phyloP scores from a whole-genome alignment of 2,329 filamentous ascomycete species.

The Colletotrichum australisinense region DNA sequence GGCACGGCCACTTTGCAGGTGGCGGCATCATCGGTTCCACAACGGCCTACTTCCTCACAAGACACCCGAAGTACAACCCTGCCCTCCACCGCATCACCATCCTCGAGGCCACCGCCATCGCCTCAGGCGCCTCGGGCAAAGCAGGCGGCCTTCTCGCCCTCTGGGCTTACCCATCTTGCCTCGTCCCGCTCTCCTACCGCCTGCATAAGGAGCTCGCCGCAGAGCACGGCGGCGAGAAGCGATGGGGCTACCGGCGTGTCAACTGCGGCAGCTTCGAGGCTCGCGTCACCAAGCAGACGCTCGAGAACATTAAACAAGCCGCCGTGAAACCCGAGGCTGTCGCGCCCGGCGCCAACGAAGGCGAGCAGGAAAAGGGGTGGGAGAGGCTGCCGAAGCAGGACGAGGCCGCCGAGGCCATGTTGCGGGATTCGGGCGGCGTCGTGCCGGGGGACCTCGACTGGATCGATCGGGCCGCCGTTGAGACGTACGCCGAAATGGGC shows the following conservation, averaged over 20 bases:
- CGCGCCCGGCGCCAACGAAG: conserved; percentile 14
- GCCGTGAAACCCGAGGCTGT: conserved; percentile 32
- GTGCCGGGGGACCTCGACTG: conserved; percentile 87
- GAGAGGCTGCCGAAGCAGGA: conserved; percentile 72
- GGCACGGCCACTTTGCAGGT: conserved; percentile 61
- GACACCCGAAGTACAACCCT: conserved; percentile 84
- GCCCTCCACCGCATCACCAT: conserved; percentile 83
- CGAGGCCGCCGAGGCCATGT: conserved; percentile 55
- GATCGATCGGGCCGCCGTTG: conserved; percentile 76
- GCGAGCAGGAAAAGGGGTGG: conserved; percentile 59
- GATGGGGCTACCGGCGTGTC: conserved; percentile 89
- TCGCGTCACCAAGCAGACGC: conserved; percentile 49
- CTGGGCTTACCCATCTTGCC: conserved; percentile 88
- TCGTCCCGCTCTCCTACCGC: conserved; percentile 87
- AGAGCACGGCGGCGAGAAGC: conserved; percentile 80
- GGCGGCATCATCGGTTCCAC: conserved; percentile 94
- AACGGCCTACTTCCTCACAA: conserved; percentile 90
- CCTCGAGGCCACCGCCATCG: conserved; percentile 86
- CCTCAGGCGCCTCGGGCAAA: conserved; percentile 93
- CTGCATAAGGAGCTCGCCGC: conserved; percentile 87
- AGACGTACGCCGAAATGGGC: conserved; percentile 86
- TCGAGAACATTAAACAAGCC: conserved; percentile 43
- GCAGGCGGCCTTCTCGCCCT: conserved; percentile 89
- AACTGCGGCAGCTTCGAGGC: conserved; percentile 73
- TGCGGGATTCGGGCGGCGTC: conserved; percentile 61